Percentiles rank a stretch among this genome's conserved stretches.
Evolutionary conservation across 148 eudicot genomes (phyloP).

Genomic region (Bassia scoparia): DNA sequence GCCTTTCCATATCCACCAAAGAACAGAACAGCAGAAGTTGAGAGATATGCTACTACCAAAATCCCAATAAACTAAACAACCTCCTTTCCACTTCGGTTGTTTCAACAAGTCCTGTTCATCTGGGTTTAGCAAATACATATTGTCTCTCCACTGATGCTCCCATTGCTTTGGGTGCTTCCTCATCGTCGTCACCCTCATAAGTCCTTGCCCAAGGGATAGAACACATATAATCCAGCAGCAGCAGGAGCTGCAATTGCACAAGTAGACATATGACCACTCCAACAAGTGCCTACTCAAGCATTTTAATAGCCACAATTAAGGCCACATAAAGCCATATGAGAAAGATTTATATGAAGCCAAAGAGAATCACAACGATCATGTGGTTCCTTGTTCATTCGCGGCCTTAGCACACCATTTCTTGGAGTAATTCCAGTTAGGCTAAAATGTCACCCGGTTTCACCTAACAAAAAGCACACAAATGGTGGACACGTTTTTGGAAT

Average conservation of each 20-base stretch:
- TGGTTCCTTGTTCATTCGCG: conserved; percentile 73
- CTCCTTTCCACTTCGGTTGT: conserved; percentile 75
- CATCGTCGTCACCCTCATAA: conserved; percentile 51
- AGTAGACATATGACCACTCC: conserved; percentile 70
- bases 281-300: conserved; percentile 60
- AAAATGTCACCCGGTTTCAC: conserved; percentile 65
- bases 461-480: conserved; percentile 63
- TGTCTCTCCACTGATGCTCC: conserved; percentile 45
- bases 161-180: conserved; percentile 49
- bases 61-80: conserved; percentile 81
- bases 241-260: conserved; percentile 86
- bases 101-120: conserved; percentile 45
- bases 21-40: conserved; percentile 74
- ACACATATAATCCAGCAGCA: conserved; percentile 68
- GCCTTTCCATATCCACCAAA: conserved; percentile 97
- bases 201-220: conserved; percentile 89
- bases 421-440: conserved; percentile 66
- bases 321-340: conserved; percentile 59
- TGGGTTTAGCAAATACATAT: conserved; percentile 56
- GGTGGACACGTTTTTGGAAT: conserved; percentile 77
- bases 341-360: conserved; percentile 47
- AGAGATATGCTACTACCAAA: conserved; percentile 68
- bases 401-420: conserved; percentile 83
- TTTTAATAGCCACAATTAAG: conserved; percentile 58
- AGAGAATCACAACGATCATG: conserved; percentile 46